Evolutionary conservation across 306 rosid genomes (phyloP), one percentile per base, ranked within the genome.

Genomic region (Begonia loranthoides): DNA sequence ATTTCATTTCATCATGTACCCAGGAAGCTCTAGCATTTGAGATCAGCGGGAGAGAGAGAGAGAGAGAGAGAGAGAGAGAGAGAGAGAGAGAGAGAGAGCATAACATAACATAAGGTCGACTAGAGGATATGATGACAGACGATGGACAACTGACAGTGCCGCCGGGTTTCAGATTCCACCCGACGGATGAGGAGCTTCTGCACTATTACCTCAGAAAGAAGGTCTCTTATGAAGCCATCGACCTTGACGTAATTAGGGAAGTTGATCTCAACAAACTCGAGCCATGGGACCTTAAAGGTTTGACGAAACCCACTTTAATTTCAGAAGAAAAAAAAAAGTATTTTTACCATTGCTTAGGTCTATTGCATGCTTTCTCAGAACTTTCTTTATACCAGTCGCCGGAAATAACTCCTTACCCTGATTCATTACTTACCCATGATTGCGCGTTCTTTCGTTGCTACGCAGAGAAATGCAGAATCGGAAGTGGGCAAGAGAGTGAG

Each of bases 251-350:
- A 61, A 86, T 90, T 6, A 71, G 88, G 43, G 99, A 90, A 73
- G 76, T 90, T 12, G 95, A 90, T 71, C 94, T 90, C 52, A 90
- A 90, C 77, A 90, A 75, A 66, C 94, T 90, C 16, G 95, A 86
- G 67, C 99, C 99, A 49, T 90, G 99, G 99, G 99, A 90, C 38
- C 95, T 90, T 70, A 90, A 90, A 83, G 99, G 99, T 89, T 14
- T 28, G 36, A 28, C 36, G 36, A 28, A 28, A 28, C 36, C 36
- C 36, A 28, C 36, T 28, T 28, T 28, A 1, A 28, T 28, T 28
- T 28, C 9, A 7, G 0, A 4, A 24, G 4, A 24, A 24, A 24
- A 24, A 24, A 24, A 24, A 24, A 28, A 7, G 3, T 4, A 4
- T 28, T 28, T 28, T 7, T 28, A 4, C 36, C 36, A 28, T 28